These are phyloP conservation scores for Colletotrichum scovillei DNA, from an alignment of 2,329 filamentous ascomycete species.

Conservation along the genomic window DNA sequence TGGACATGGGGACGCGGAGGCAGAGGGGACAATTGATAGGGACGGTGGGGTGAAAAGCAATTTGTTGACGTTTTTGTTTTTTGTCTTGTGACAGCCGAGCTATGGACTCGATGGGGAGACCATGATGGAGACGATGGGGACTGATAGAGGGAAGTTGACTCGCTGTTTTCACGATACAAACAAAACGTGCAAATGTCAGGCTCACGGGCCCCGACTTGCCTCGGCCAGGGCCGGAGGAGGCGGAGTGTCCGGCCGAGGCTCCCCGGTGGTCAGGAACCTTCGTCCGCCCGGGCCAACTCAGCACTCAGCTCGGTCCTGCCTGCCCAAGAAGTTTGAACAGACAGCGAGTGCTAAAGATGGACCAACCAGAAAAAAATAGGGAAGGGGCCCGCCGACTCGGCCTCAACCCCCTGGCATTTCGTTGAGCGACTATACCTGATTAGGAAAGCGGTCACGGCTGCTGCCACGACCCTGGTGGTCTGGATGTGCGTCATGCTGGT, in stretches of 20 bases:
- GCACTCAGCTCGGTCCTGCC: neutral
- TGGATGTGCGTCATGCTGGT: constrained; percentile 33
- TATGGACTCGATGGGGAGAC: neutral
- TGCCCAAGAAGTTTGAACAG: neutral
- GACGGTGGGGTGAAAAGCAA: neutral
- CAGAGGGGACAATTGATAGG: neutral
- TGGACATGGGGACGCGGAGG: neutral
- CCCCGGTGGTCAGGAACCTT: neutral
- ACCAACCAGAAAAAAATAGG: neutral
- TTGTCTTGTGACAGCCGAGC: constrained; percentile 17
- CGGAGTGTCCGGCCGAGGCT: constrained; percentile 33
- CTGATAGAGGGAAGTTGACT: neutral
- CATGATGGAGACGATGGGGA: neutral
- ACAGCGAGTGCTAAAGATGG: neutral
- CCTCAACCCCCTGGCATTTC: constrained; percentile 38
- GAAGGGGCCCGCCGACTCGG: constrained; percentile 10
- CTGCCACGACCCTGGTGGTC: constrained; percentile 25
- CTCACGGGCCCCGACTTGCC: constrained; percentile 11
- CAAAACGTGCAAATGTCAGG: neutral
- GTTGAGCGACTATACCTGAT: constrained; percentile 29
- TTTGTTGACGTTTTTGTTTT: constrained; percentile 19
- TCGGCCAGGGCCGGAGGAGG: constrained; percentile 22
- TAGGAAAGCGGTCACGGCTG: constrained; percentile 12
- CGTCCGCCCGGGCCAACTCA: neutral
- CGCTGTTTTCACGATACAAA: neutral